Evolutionary conservation across 2,329 filamentous ascomycete species (phyloP), one percentile per base, ranked within the genome.

Genomic region (Monosporascus sp.): DNA sequence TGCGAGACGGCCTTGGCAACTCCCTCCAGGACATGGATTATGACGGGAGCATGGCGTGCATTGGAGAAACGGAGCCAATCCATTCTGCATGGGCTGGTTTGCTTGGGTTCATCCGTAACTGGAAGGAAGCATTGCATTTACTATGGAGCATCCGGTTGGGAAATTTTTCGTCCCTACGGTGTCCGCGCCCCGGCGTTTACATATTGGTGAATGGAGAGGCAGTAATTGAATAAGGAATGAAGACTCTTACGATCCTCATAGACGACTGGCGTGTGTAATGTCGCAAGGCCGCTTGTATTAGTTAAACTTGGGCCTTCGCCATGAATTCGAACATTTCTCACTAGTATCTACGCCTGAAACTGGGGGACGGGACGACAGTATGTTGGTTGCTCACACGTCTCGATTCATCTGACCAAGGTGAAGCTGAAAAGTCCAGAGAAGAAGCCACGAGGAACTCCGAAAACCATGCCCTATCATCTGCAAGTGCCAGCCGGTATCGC

Each of bases 381-480:
- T 15, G 11, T 26, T 59, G 51, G 58, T 61, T 62, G 60, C 62
- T 65, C 63, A 71, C 66, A 64, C 66, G 67, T 70, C 67, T 72
- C 66, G 67, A 72, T 72, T 71, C 64, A 66, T 64, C 67, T 45
- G 68, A 70, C 68, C 65, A 67, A 45, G 43, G 66, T 66, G 69
- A 74, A 72, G 66, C 70, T 73, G 26, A 15, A 70, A 70, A 72
- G 68, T 68, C 68, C 70, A 72, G 18, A 40, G 38, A 40, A 69
- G 63, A 67, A 67, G 63, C 63, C 65, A 65, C 63, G 60, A 70
- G 64, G 65, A 72, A 74, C 71, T 73, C 72, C 72, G 70, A 26
- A 68, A 73, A 72, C 69, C 68, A 72, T 72, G 72, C 70, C 70
- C 70, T 70, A 8, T 22, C 15, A 43, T 18, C n/a, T 68, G 70